Base-by-base conservation (phyloP, 1,139 yeast species). In the Sugiyamaella pinicola region DNA sequence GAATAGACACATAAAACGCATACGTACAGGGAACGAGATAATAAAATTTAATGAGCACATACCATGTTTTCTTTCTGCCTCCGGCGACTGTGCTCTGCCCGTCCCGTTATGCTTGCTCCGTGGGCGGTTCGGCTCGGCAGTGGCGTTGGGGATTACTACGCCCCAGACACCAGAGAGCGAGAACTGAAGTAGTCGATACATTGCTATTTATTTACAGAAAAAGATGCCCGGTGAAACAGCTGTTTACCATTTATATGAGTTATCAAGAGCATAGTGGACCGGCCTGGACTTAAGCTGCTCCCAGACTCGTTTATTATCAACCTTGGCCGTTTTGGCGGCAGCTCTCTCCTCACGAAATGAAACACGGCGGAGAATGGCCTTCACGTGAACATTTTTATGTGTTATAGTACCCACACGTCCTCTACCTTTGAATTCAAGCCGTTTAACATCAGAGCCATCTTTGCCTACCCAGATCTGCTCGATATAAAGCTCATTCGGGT, bases 381-480 rank as follows among this genome's bases (percentile, higher is more conserved):
- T 83, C 47, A 91, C 82, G 69, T 93, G 96, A 53, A 89, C 81
- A 68, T 80, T 85, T 58, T 86, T 83, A 67, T 88, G 95, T 40
- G 78, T 79, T 50, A 87, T 80, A 51, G 87, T 72, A 66, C 98
- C 98, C 37, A 81, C 77, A 70, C 96, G 82, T 59, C 97, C 97
- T 74, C 98, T 84, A 58, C 95, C 96, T 74, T 89, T 90, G 65
- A 80, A 78, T 62, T 91, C 96, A n/a, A 84, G 71, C 68, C 95
- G 80, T 69, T 81, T 85, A 48, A 69, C 67, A 83, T 87, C 82
- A 50, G 71, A 66, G 13, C 96, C 96, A 69, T 91, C 98, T 57
- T 89, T 83, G 46, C 97, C 97, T 26, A 84, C 84, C 98, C 98
- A 93, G 59, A 90, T 82, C 66, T 87, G 87, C 49, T 85, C 83